These are phyloP conservation scores for Hamigera avellanea DNA, from an alignment of 495 filamentous ascomycete species.

Conservation along the genomic window DNA sequence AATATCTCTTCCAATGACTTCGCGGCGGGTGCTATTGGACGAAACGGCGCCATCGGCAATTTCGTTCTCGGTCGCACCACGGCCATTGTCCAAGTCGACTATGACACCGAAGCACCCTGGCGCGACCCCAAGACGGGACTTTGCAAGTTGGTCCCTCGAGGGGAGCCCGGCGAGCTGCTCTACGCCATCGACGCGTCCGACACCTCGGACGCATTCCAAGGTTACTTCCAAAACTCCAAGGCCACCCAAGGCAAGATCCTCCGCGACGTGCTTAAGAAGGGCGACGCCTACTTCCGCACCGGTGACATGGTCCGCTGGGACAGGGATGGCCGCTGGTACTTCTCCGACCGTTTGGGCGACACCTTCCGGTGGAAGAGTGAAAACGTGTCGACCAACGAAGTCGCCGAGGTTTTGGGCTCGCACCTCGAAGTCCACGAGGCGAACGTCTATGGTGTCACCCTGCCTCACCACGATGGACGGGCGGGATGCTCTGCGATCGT, in stretches of 20 bases:
- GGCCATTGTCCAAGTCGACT: constrained; percentile 63
- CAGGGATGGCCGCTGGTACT: constrained; percentile 63
- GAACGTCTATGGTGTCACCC: constrained; percentile 77
- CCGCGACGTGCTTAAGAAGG: constrained; percentile 63
- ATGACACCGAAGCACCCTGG: constrained; percentile 54
- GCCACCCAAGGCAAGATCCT: constrained; percentile 74
- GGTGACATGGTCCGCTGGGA: constrained; percentile 74
- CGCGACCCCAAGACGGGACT: constrained; percentile 65
- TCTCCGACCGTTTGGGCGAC: constrained; percentile 84
- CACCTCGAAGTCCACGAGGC: constrained; percentile 62
- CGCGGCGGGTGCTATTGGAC: constrained; percentile 68
- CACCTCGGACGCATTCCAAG: constrained; percentile 60
- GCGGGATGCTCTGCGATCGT: constrained; percentile 73
- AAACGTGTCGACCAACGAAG: constrained; percentile 79
- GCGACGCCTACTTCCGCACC: constrained; percentile 78
- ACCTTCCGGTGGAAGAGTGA: constrained; percentile 95
- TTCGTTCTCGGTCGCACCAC: constrained; percentile 36
- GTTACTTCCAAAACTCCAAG: constrained; percentile 68
- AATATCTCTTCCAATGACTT: constrained; percentile 70
- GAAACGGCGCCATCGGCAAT: constrained; percentile 51
- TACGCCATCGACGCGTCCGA: constrained; percentile 58
- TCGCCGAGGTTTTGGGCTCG: constrained; percentile 53
- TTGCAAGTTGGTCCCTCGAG: constrained; percentile 45
- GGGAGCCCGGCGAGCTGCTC: constrained; percentile 72
- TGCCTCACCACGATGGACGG: constrained; percentile 77